phyloP scores from a whole-genome alignment of 495 filamentous ascomycete species.

The Copromyces sp. region DNA sequence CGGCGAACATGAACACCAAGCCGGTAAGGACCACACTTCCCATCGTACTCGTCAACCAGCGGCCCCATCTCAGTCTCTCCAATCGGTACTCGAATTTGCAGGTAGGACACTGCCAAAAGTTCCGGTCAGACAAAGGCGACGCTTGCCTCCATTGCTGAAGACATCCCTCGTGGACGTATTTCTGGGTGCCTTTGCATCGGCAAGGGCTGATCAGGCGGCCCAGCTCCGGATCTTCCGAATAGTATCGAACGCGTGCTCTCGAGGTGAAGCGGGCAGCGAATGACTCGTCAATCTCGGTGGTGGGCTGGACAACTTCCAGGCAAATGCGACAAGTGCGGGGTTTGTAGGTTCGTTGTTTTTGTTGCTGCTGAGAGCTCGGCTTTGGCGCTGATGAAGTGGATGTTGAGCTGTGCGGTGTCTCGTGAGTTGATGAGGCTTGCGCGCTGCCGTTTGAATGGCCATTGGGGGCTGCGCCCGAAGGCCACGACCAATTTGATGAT shows the following conservation, averaged over 20 bases:
- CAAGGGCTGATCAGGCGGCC: conserved; percentile 86
- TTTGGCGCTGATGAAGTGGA: not conserved
- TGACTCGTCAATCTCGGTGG: conserved; percentile 54
- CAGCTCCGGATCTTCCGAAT: conserved; percentile 60
- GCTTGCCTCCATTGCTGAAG: conserved; percentile 75
- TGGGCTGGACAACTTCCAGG: conserved; percentile 72
- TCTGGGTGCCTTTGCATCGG: conserved; percentile 82
- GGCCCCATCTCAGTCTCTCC: conserved; percentile 64
- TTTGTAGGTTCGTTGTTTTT: conserved; percentile 42
- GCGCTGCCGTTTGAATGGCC: not conserved
- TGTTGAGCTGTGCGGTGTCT: not conserved
- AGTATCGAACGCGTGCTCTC: conserved; percentile 57
- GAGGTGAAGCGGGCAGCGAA: conserved; percentile 51
- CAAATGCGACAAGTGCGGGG: conserved; percentile 86
- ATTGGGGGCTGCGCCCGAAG: not conserved
- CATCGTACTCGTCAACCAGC: conserved; percentile 58
- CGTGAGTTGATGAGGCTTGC: not conserved
- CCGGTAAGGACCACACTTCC: conserved; percentile 58
- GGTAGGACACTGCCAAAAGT: conserved; percentile 82
- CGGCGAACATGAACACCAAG: conserved; percentile 52
- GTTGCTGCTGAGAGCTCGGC: conserved; percentile 2
- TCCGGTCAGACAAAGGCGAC: conserved; percentile 54
- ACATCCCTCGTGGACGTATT: conserved; percentile 94
- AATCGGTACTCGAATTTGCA: conserved; percentile 80
- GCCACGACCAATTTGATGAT: conserved; percentile 10